Percentiles rank a stretch among this genome's conserved stretches.
These are phyloP conservation scores for Chalciporus chontae DNA, from an alignment of 768 basidiomycete genomes.

Conservation along the genomic window DNA sequence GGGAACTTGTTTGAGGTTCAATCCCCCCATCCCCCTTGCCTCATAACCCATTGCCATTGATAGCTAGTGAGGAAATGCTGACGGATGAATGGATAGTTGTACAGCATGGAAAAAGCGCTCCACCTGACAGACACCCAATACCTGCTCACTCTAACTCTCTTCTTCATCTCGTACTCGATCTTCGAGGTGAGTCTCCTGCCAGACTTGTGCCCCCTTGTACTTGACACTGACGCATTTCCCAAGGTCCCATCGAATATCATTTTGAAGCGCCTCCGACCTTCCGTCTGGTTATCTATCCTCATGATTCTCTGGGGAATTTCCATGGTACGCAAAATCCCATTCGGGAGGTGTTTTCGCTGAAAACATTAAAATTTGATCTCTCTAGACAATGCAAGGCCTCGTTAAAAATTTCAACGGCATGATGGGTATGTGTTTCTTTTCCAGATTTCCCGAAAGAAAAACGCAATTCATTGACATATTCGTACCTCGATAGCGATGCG, in stretches of 20 bases:
- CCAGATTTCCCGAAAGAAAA: neutral
- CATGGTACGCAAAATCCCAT: slow-evolving; percentile 46
- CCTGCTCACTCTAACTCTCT: slow-evolving; percentile 56
- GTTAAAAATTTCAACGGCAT: slow-evolving; percentile 67
- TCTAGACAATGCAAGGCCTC: slow-evolving; percentile 69
- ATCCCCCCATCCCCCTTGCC: neutral
- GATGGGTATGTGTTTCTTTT: slow-evolving; percentile 43
- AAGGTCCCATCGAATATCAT: slow-evolving; percentile 70
- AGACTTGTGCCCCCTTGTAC: no score
- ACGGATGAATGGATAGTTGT: slow-evolving; percentile 42
- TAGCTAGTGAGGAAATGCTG: neutral
- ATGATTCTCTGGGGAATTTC: slow-evolving; percentile 76
- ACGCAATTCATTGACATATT: neutral
- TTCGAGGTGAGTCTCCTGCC: slow-evolving; percentile 51
- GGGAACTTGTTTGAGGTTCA: no score
- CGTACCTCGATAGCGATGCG: slow-evolving; percentile 48
- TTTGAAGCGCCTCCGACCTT: slow-evolving; percentile 69
- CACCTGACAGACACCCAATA: slow-evolving; percentile 65
- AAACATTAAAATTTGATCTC: neutral
- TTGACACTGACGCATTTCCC: neutral
- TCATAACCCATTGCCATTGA: neutral
- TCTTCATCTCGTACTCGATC: slow-evolving; percentile 61
- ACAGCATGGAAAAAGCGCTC: slow-evolving; percentile 55
- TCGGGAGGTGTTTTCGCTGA: neutral
- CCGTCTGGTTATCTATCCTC: slow-evolving; percentile 69